phyloP scores from a whole-genome alignment of 116 monocot genomes.

The Trichopus zeylanicus region DNA sequence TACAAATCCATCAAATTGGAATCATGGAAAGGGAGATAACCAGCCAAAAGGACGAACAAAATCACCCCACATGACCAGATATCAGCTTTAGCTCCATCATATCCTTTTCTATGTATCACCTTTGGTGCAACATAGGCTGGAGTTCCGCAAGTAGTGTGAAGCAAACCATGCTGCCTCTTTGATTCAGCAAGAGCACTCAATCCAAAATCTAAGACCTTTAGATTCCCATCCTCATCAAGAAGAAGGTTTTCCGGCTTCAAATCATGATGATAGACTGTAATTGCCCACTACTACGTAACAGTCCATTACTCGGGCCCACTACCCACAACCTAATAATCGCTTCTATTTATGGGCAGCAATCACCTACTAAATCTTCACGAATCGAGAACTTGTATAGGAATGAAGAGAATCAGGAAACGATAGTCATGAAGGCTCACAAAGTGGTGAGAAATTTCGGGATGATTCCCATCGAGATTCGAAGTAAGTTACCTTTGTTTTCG shows the following conservation, averaged over 20 bases:
- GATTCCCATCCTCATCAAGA: conserved; percentile 42
- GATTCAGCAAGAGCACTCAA: conserved; percentile 52
- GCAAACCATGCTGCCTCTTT: conserved; percentile 37
- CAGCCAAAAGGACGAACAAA: conserved; percentile 56
- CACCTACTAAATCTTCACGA: no score
- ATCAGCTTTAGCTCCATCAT: conserved; percentile 65
- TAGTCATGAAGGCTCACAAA: no score
- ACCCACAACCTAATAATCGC: no score
- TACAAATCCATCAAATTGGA: conserved; percentile 61
- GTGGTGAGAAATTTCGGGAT: no score
- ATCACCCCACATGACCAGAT: conserved; percentile 82
- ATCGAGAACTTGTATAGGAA: no score
- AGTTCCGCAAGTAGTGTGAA: conserved; percentile 52
- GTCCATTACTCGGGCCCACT: no score
- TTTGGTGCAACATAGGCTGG: conserved; percentile 63
- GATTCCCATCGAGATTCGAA: no score
- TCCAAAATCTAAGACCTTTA: conserved; percentile 57
- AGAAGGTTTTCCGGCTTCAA: conserved; percentile 81
- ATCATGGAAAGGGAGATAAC: conserved; percentile 72
- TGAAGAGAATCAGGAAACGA: no score
- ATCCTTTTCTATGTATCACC: conserved; percentile 53
- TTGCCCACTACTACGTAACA: no score
- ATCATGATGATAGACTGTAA: conserved; percentile 72
- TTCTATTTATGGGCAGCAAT: no score
- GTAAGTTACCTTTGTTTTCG: no score